Evolutionary conservation across 2,329 filamentous ascomycete species (phyloP).

Genomic region (Botrytis porri): DNA sequence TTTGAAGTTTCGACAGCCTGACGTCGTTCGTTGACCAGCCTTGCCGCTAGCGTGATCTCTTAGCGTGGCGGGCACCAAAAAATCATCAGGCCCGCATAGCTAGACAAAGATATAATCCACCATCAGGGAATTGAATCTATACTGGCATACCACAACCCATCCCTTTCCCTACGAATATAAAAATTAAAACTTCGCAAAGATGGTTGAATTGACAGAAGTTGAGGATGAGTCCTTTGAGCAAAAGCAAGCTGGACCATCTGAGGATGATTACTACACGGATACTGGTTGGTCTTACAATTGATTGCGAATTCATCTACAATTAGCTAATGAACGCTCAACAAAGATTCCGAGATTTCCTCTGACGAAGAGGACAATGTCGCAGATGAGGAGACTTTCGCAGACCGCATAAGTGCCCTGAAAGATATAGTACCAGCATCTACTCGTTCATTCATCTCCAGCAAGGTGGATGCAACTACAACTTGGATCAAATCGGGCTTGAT

Average conservation of each 20-base stretch:
- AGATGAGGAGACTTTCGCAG: constrained; percentile 57
- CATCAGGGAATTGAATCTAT: background rate
- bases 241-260: constrained; percentile 62
- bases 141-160: background rate
- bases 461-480: constrained; percentile 51
- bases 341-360: constrained; percentile 81
- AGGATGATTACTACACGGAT: constrained; percentile 83
- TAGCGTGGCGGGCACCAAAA: constrained; percentile 17
- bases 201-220: constrained; percentile 97
- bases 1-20: constrained; percentile 10
- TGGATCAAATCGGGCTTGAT: constrained; percentile 59
- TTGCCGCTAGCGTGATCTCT: constrained; percentile 16
- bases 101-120: background rate
- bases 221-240: constrained; percentile 91
- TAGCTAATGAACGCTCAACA: constrained; percentile 21
- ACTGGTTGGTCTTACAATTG: constrained; percentile 60
- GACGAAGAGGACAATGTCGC: constrained; percentile 66
- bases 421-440: constrained; percentile 74
- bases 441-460: constrained; percentile 64
- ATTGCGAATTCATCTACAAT: constrained; percentile 18
- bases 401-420: constrained; percentile 69
- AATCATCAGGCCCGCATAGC: constrained; percentile 1
- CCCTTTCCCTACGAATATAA: background rate
- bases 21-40: constrained; percentile 15
- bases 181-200: constrained; percentile 45